Evolutionary conservation across 768 basidiomycete genomes (phyloP), one percentile per base, ranked within the genome.

Genomic region (Suillus clintonianus): DNA sequence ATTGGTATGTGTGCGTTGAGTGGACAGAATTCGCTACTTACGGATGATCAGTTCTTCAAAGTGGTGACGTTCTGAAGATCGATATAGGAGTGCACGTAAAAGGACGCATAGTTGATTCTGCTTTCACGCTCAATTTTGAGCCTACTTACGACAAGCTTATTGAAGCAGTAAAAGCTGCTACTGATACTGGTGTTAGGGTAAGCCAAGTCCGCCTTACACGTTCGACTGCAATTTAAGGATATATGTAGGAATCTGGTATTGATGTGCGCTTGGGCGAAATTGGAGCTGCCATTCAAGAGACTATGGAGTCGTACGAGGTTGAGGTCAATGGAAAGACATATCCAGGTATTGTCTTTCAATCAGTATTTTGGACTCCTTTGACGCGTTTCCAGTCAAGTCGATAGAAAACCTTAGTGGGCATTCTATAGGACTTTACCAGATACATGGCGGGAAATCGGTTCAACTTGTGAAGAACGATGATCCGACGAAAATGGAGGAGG

Each of bases 301-400:
- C 95, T 2, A 99, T 99, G 97, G 95, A 98, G 72, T 94, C 92
- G 1, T 98, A 98, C 71, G 97, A 99, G 74, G 97, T 99, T 13
- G 94, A 95, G 70, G 86, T 96, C n/a, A 85, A 86, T 15, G 90
- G 93, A 27, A 94, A 94, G 70, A 82, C 89, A 9, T 82, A 88
- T 67, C 94, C 90, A 57, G 94, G 95, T 95, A 65, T 14, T 50
- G 54, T 51, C 60, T 60, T 22, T 48, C 24, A 24, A 54, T 32
- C 14, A 7, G 36, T 54, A 47, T 37, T 50, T 50, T 19, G 43
- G 60, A 24, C 43, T 59, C 34, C 19, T 22, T 43, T 30, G 32
- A 64, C 51, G 43, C 37, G 47, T 62, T 56, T 59, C 36, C 72
- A 94, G 97, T 99, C 67, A 99, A 96, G 78, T 84, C 94, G 8